These are phyloP conservation scores for Populus tomentosa DNA, from an alignment of 441 rosid genomes.

Conservation along the genomic window DNA sequence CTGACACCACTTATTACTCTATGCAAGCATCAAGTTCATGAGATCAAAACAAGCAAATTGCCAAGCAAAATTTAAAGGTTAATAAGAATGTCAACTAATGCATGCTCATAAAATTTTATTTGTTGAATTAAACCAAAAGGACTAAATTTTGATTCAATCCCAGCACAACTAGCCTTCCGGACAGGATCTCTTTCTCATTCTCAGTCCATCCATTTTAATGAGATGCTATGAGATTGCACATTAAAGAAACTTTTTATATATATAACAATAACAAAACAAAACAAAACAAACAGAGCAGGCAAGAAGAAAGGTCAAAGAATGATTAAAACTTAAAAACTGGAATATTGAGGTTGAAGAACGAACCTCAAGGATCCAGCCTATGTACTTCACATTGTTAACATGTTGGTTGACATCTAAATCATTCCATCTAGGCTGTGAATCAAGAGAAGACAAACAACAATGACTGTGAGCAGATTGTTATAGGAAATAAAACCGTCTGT, in stretches of 20 bases:
- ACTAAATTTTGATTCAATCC: background rate
- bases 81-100: background rate
- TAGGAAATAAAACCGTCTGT: background rate
- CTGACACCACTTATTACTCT: background rate
- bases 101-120: too few species aligned
- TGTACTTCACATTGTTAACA: constrained; percentile 97
- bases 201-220: background rate
- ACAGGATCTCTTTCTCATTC: background rate
- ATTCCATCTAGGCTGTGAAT: constrained; percentile 90
- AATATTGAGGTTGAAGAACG: constrained; percentile 3
- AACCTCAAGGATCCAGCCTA: constrained; percentile 98
- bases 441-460: background rate
- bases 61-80: background rate
- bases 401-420: constrained; percentile 98
- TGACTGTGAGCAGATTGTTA: background rate
- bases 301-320: background rate
- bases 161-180: background rate
- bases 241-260: background rate
- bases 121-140: background rate
- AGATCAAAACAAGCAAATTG: background rate
- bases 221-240: background rate
- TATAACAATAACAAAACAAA: too few species aligned
- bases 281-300: background rate
- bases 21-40: background rate
- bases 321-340: background rate